Evolutionary conservation across 1,284 basidiomycete genomes (phyloP), one percentile per base, ranked within the genome.

Genomic region (Phaffia rhodozyma): DNA sequence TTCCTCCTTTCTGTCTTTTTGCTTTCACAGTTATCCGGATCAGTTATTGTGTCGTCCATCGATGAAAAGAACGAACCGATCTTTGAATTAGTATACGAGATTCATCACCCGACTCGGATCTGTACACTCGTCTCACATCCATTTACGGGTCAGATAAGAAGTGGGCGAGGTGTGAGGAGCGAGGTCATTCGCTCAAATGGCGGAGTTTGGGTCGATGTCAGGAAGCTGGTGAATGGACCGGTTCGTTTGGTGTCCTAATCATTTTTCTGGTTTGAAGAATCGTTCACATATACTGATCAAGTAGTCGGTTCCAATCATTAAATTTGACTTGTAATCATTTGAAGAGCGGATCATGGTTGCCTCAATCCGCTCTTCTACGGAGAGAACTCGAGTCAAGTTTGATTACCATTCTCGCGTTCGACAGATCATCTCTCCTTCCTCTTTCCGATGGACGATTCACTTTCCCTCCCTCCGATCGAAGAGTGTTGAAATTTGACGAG

Each of bases 41-140:
- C 38, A 7, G 5, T 16, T 16, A 11, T 43, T 2, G 38, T 43
- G 13, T 11, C 38, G 13, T 43, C 38, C 38, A 11, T 43, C 38
- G 38, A 43, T 43, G 38, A 16, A 43, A 16, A 2, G 55, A 56
- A 3, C 21, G 55, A 55, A 20, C 34, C 55, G 23, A 47, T 38
- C 20, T 43, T 55, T 50, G 54, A 56, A 49, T 55, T 62, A 20
- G 30, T 27, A 11, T 62, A 62, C 30, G 61, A 57, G n/a, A 27
- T 62, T 13, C 55, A 62, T 32, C 61, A 49, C 5, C 61, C 61
- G 11, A 32, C 61, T 0, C 25, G 30, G 11, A 55, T 16, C 5
- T 62, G 61, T 21, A 50, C 48, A 25, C 30, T 62, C 18, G 30
- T 57, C n/a, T 47, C 38, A 2, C 16, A 48, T 30, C 48, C 23